These are phyloP conservation scores for Tulasnella sp. DNA, from an alignment of 768 basidiomycete genomes.

Conservation along the genomic window DNA sequence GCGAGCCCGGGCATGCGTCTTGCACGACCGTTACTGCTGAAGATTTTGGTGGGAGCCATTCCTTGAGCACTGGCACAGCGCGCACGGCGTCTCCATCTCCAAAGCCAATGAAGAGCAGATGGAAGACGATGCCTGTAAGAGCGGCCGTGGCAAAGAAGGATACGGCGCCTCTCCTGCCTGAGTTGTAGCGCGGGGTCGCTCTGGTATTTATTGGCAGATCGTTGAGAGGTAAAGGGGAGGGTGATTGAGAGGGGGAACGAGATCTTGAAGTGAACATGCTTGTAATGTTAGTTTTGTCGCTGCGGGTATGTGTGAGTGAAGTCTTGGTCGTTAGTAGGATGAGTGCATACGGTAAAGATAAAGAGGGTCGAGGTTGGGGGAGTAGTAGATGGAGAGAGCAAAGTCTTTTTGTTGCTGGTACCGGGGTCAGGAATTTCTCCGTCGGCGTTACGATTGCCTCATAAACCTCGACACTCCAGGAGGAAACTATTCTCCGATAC, in stretches of 20 bases:
- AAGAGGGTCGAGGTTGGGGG: not conserved
- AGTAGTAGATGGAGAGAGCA: not conserved
- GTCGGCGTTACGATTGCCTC: not conserved
- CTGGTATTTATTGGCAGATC: slow-evolving; percentile 24
- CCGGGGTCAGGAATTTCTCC: not conserved
- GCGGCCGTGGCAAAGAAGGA: slow-evolving; percentile 29
- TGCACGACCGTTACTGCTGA: not conserved
- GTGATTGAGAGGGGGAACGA: not conserved
- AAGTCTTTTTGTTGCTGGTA: not conserved
- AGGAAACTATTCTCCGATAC: not conserved
- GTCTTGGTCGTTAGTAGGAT: not conserved
- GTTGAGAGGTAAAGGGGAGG: not conserved
- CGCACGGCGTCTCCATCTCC: not conserved
- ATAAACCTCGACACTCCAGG: not conserved
- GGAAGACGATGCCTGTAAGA: slow-evolving; percentile 28
- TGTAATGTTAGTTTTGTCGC: not conserved
- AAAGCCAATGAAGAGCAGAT: slow-evolving; percentile 27
- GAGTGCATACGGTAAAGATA: not conserved
- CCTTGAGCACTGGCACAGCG: slow-evolving; percentile 19
- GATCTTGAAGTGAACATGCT: not conserved
- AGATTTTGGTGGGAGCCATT: slow-evolving; percentile 19
- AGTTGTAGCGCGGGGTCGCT: slow-evolving; percentile 10
- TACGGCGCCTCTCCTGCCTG: not conserved
- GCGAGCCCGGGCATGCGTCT: not conserved
- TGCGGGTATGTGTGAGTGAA: too few species aligned